These are phyloP conservation scores for cucumber (Cucumis sativus) DNA, from an alignment of 306 rosid species.

Conservation along the genomic window DNA sequence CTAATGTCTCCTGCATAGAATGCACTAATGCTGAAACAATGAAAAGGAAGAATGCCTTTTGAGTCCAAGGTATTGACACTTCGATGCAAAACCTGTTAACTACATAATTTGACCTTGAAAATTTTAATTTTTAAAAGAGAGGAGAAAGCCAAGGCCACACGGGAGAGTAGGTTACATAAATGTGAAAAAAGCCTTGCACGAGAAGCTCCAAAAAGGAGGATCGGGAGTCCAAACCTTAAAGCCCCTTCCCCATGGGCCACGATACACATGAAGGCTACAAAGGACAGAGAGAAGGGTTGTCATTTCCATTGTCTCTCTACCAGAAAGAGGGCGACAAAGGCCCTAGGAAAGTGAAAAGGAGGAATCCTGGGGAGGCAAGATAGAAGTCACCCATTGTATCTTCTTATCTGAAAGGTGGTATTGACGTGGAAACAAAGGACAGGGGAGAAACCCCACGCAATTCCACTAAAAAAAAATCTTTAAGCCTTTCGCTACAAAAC, in stretches of 20 bases:
- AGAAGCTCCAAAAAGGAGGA: background rate
- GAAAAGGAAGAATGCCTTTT: background rate
- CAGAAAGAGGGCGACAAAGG: background rate
- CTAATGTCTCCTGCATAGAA: too few relatives aligned
- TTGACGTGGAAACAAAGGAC: background rate
- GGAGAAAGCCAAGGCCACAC: background rate
- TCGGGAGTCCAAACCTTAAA: background rate
- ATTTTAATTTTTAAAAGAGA: background rate
- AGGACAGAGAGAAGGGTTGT: background rate
- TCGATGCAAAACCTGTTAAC: background rate
- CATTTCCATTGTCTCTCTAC: background rate
- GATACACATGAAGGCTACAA: background rate
- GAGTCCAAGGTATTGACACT: background rate
- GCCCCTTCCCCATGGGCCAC: background rate
- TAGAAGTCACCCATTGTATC: background rate
- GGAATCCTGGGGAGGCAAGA: background rate
- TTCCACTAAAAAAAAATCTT: background rate
- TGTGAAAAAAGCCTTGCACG: background rate
- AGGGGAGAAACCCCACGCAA: background rate
- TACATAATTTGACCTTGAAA: background rate
- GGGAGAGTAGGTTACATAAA: background rate
- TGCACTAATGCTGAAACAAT: too few relatives aligned
- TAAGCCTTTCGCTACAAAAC: background rate
- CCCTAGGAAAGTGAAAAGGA: background rate
- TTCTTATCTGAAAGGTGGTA: background rate